Conservation (phyloP, 2,329 filamentous ascomycete genomes). For the Pyrenochaeta sp. region DNA sequence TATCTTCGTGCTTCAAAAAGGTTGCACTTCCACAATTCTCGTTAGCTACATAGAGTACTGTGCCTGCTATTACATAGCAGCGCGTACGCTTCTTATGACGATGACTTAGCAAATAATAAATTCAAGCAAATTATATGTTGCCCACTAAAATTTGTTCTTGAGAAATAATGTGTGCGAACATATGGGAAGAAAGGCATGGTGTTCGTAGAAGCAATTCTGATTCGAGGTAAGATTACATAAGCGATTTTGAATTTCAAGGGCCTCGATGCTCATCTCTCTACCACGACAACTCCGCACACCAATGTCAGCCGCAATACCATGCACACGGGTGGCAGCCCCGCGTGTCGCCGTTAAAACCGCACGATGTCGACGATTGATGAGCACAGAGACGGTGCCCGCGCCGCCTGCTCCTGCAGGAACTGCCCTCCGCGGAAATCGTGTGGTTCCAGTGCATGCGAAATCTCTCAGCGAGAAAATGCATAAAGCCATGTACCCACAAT, state of each 20-base stretch:
- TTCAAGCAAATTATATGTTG: no score
- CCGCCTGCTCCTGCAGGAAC: constrained; percentile 10
- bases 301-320: constrained; percentile 67
- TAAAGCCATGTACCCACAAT: constrained; percentile 24
- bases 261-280: constrained; percentile 9
- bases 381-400: constrained; percentile 25
- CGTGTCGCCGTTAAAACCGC: constrained; percentile 24
- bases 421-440: constrained; percentile 7
- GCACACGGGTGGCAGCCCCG: constrained; percentile 63
- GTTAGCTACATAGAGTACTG: background rate
- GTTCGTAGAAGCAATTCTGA: background rate
- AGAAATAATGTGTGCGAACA: no score
- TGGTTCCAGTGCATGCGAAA: constrained; percentile 9
- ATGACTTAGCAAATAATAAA: no score
- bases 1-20: constrained; percentile 13
- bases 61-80: background rate
- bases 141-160: no score
- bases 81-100: background rate
- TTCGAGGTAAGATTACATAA: constrained; percentile 31
- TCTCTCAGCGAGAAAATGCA: constrained; percentile 31
- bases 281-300: constrained; percentile 20
- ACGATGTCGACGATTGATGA: constrained; percentile 28
- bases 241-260: constrained; percentile 32
- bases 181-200: background rate
- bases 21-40: background rate